Percentiles rank a stretch among this genome's conserved stretches.
Conservation (phyloP, 75 land plant genomes). For the Cryptomeria japonica region DNA sequence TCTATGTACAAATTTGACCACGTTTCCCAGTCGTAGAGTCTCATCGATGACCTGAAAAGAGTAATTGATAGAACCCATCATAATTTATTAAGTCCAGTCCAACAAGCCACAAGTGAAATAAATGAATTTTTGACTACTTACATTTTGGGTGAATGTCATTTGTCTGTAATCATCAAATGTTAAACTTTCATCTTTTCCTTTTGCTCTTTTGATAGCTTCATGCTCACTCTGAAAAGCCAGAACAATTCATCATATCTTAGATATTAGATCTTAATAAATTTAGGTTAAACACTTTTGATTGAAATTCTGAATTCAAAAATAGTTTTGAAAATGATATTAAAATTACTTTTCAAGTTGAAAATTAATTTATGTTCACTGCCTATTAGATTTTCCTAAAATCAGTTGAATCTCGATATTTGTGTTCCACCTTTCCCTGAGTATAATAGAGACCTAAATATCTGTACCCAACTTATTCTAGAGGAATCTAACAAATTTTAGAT, state of each 20-base stretch:
- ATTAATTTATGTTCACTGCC: too few relatives aligned
- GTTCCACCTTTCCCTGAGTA: not conserved
- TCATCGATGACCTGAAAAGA: conserved; percentile 46
- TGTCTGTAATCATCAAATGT: conserved; percentile 51
- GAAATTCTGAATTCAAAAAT: too few relatives aligned
- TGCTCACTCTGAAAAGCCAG: conserved; percentile 39
- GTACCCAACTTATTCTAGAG: too few relatives aligned
- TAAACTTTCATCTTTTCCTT: conserved; percentile 25
- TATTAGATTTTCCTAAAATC: too few relatives aligned
- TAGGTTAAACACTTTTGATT: too few relatives aligned
- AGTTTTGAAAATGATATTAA: too few relatives aligned
- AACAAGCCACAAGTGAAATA: not conserved
- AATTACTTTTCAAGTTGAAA: too few relatives aligned
- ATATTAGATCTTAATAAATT: too few relatives aligned
- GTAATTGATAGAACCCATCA: not conserved
- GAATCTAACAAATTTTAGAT: not conserved
- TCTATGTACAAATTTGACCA: conserved; percentile 73
- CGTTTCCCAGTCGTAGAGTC: conserved; percentile 59
- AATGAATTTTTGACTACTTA: not conserved
- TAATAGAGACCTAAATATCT: too few relatives aligned
- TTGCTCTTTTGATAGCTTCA: conserved; percentile 21
- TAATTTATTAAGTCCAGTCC: not conserved
- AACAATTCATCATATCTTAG: not conserved
- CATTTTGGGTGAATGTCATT: conserved; percentile 54
- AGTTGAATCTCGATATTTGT: too few relatives aligned